These are phyloP conservation scores for Claviceps sp. DNA, from an alignment of 2,329 filamentous ascomycete genomes.

Conservation along the genomic window DNA sequence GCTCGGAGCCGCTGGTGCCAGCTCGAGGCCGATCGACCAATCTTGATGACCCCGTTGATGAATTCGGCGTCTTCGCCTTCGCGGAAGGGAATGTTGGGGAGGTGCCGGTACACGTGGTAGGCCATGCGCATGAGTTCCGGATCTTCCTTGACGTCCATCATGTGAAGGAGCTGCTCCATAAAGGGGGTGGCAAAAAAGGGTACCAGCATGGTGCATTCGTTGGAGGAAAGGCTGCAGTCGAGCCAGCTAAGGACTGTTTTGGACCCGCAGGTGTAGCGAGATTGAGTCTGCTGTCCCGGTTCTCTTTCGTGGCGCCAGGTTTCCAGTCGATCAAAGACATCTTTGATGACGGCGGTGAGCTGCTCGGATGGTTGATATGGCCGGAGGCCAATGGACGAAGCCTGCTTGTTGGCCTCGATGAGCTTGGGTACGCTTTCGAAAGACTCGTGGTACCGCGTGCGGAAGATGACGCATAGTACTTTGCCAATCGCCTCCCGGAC, in stretches of 20 bases:
- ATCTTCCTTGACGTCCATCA: conserved; percentile 99
- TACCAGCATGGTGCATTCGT: conserved; percentile 83
- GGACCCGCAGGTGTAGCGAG: conserved; percentile 85
- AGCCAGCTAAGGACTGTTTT: conserved; percentile 96
- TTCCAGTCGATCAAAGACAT: conserved; percentile 69
- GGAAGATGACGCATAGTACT: conserved; percentile 76
- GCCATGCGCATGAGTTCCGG: conserved; percentile 87
- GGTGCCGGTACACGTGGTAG: conserved; percentile 91
- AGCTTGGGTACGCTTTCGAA: conserved; percentile 68
- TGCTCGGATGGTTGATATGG: conserved; percentile 70
- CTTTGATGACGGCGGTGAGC: conserved; percentile 56
- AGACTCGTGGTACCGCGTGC: conserved; percentile 87
- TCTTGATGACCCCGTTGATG: conserved; percentile 72
- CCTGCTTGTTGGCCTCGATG: conserved; percentile 62
- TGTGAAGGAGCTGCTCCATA: conserved; percentile 87
- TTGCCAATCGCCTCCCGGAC: conserved; percentile 90
- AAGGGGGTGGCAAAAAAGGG: conserved; percentile 84
- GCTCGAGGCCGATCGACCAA: conserved; percentile 69
- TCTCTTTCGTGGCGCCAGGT: conserved; percentile 74
- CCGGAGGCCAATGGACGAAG: conserved; percentile 70
- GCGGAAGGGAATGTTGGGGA: conserved; percentile 89
- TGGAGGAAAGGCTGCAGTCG: conserved; percentile 77
- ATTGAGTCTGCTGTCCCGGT: conserved; percentile 84
- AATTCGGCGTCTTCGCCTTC: conserved; percentile 75
- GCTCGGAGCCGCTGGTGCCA: conserved; percentile 95